phyloP scores from a whole-genome alignment of 352 stramenopile genomes.

The Globisporangium paddicum region DNA sequence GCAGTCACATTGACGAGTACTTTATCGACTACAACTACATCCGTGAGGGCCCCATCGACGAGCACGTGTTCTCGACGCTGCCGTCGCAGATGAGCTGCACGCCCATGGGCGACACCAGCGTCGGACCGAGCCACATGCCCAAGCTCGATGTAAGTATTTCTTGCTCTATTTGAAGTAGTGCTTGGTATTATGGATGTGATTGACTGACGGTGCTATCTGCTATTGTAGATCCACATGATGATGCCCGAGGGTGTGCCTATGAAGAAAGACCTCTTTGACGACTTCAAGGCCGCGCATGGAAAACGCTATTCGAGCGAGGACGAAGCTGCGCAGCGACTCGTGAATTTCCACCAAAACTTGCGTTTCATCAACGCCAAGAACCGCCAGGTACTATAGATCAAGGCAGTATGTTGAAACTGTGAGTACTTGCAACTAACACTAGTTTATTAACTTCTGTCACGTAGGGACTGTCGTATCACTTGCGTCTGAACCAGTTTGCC shows the following conservation, averaged over 20 bases:
- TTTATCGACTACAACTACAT: constrained; percentile 88
- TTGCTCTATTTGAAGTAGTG: not conserved
- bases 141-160: constrained; percentile 49
- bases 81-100: constrained; percentile 83
- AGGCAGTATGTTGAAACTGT: not conserved
- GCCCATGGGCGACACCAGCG: constrained; percentile 41
- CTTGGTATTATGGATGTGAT: not conserved
- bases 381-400: constrained; percentile 39
- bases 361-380: constrained; percentile 86
- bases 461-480: constrained; percentile 68
- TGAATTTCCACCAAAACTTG: constrained; percentile 77
- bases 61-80: constrained; percentile 63
- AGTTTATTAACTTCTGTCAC: not conserved
- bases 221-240: constrained; percentile 81
- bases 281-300: constrained; percentile 50
- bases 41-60: constrained; percentile 55
- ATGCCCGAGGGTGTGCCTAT: constrained; percentile 58
- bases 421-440: not conserved
- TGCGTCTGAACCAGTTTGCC: constrained; percentile 81
- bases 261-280: constrained; percentile 65
- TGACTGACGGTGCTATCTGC: too few species aligned
- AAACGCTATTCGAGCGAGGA: constrained; percentile 52
- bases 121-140: constrained; percentile 43
- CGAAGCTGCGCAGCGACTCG: constrained; percentile 47
- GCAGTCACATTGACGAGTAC: constrained; percentile 90